Evolutionary conservation across 139 green algal species (phyloP), one percentile per base, ranked within the genome.

Genomic region (Desmodesmus armatus): DNA sequence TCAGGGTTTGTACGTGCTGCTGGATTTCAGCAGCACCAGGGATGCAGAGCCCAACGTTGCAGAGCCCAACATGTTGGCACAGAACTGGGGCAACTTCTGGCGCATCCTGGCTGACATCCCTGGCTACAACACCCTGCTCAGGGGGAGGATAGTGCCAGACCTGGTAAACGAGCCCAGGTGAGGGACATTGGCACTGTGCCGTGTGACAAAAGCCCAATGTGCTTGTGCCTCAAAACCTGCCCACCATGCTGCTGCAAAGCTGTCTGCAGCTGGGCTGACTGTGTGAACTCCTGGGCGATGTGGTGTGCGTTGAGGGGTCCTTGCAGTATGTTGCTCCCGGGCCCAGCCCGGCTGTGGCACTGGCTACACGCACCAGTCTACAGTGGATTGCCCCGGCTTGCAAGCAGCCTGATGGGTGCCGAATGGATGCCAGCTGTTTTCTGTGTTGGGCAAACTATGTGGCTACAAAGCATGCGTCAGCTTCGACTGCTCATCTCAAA

Each of bases 1-100:
- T 6, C 83, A 88, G 74, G 83, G 83, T 63, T 79, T 88, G 31
- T 88, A 88, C 43, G 31, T 88, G 44, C 37, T 83, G 40, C 47
- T 88, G 40, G 73, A 76, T 39, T 88, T 67, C 60, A 58, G 39
- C 63, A 71, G 49, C 62, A 80, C 62, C 7, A 31, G 58, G 6
- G 71, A 82, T 17, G 4, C 6, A 2, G 82, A 88, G 62, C 4
- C 29, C 33, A 88, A 78, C 47, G n/a, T 79, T 17, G 21, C 44
- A 44, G 62, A 78, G 63, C 74, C 83, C 0, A 13, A 29, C 1
- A 25, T 88, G 31, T 43, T 88, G 27, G 74, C 83, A 21, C 17
- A 72, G 53, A 88, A 88, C 62, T 88, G 83, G 83, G 58, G 44
- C 15, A 78, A 83, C 73, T 60, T 88, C 23, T 78, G 58, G 74